Evolutionary conservation across 2,329 filamentous ascomycete species (phyloP), one percentile per base, ranked within the genome.

Genomic region (Sporothrix humicola): DNA sequence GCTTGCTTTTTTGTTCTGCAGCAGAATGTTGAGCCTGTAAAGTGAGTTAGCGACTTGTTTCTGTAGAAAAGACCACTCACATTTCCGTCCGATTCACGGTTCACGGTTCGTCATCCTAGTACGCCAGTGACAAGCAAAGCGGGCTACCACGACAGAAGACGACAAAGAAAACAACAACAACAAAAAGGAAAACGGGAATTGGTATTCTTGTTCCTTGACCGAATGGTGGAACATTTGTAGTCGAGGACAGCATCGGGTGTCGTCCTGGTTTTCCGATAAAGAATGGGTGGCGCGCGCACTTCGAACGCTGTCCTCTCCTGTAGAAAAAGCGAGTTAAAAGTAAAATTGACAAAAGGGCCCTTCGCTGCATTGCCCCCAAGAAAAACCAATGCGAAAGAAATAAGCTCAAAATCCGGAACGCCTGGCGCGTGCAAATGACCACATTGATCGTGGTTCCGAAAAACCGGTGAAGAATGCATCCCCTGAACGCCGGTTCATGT

Each of bases 71-170:
- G 44, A 52, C 63, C 26, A 17, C 3, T 50, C 65, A 68, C 65
- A 52, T 37, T 9, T 15, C 44, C 23, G 44, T 68, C 23, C 44
- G 31, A 66, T 37, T 37, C 31, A 37, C 31, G 7, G 31, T 9
- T 56, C 69, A 71, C 56, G 56, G 23, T 65, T 65, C 56, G 70
- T 54, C 59, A 65, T 65, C 70, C 70, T 65, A 31, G 44, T 46
- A n/a, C 20, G 69, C 50, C 23, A 61, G 69, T 50, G 56, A 61
- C 69, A 17, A 68, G 68, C 68, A 58, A 10, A 15, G 4, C 23
- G 17, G 50, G 52, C 3, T 5, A 10, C 46, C 12, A 42, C 5
- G n/a, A 17, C 26, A 56, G 4, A n/a, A 42, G 37, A 17, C 37
- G 31, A 17, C 61, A 7, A 2, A 54, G n/a, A 56, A 50, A 58